These are phyloP conservation scores for Podospora conica DNA, from an alignment of 495 filamentous ascomycete genomes.

Conservation along the genomic window DNA sequence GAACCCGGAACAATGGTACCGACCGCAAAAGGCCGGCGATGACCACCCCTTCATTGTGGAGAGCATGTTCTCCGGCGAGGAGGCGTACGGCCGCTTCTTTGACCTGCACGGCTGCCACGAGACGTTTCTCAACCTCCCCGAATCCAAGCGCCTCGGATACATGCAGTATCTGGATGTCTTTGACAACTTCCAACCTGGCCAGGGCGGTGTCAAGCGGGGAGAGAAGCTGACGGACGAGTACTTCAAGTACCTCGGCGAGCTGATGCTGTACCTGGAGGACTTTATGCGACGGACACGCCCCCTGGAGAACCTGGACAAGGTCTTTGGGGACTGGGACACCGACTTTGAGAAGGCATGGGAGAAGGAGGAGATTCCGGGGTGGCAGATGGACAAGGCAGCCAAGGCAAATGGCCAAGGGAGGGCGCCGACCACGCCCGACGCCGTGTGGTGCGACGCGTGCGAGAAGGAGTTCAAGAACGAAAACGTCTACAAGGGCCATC, in stretches of 20 bases:
- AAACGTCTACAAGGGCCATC: constrained; percentile 85
- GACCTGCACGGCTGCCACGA: constrained; percentile 82
- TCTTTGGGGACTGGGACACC: constrained; percentile 65
- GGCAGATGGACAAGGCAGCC: constrained; percentile 55
- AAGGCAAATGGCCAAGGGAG: constrained; percentile 30
- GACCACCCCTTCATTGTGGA: constrained; percentile 74
- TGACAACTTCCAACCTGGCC: constrained; percentile 72
- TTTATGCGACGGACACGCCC: constrained; percentile 79
- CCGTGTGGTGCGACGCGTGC: constrained; percentile 82
- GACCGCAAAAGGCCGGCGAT: constrained; percentile 51
- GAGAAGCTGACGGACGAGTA: constrained; percentile 89
- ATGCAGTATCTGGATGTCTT: constrained; percentile 87
- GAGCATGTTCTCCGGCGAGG: constrained; percentile 91
- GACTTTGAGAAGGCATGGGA: constrained; percentile 84
- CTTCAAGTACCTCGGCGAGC: constrained; percentile 76
- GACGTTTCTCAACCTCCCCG: constrained; percentile 80
- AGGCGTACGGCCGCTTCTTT: constrained; percentile 82
- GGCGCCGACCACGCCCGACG: constrained; percentile 57
- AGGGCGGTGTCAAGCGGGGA: constrained; percentile 60
- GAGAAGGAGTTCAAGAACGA: constrained; percentile 93
- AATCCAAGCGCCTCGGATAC: constrained; percentile 75
- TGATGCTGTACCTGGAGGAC: constrained; percentile 75
- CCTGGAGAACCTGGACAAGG: constrained; percentile 72
- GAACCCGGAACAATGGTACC: constrained; percentile 89
- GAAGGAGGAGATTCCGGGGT: constrained; percentile 69